Evolutionary conservation across 2,329 filamentous ascomycete genomes (phyloP).

Genomic region (Didymella keratinophila): DNA sequence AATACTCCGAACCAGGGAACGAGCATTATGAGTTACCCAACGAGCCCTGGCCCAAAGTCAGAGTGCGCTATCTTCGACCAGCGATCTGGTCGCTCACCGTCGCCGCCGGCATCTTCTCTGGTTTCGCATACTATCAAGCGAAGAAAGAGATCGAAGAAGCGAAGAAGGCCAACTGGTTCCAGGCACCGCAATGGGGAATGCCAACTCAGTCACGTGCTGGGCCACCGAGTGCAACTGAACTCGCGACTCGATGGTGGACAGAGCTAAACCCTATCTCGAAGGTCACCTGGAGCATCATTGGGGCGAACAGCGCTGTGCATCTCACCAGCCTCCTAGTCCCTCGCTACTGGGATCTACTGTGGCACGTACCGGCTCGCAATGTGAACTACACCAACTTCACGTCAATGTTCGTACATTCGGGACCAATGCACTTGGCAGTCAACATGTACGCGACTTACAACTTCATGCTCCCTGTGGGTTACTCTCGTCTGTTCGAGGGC

Average conservation of each 20-base stretch:
- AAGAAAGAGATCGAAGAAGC: conserved; percentile 36
- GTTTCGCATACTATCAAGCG: conserved; percentile 41
- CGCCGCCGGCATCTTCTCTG: conserved; percentile 40
- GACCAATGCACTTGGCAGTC: conserved; percentile 33
- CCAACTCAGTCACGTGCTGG: conserved; percentile 23
- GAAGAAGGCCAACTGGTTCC: conserved; percentile 27
- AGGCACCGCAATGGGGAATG: conserved; percentile 28
- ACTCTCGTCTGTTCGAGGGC: conserved; percentile 42
- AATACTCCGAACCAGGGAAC: conserved; percentile 10
- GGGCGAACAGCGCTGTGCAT: conserved; percentile 38
- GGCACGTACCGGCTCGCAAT: conserved; percentile 43
- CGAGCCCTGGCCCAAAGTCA: conserved; percentile 24
- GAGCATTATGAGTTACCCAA: conserved; percentile 6
- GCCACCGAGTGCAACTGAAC: conserved; percentile 39
- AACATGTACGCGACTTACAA: conserved; percentile 45
- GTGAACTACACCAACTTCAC: conserved; percentile 44
- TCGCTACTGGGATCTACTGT: conserved; percentile 35
- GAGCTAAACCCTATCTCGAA: conserved; percentile 38
- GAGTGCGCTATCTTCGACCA: conserved; percentile 38
- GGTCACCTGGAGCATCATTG: conserved; percentile 41
- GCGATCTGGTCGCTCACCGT: conserved; percentile 40
- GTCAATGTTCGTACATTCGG: conserved; percentile 38
- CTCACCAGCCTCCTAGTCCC: conserved; percentile 35
- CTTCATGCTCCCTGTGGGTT: conserved; percentile 41
- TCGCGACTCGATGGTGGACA: conserved; percentile 37